Base-by-base conservation (phyloP, 495 filamentous ascomycete species). In the Penicillium fimorum region DNA sequence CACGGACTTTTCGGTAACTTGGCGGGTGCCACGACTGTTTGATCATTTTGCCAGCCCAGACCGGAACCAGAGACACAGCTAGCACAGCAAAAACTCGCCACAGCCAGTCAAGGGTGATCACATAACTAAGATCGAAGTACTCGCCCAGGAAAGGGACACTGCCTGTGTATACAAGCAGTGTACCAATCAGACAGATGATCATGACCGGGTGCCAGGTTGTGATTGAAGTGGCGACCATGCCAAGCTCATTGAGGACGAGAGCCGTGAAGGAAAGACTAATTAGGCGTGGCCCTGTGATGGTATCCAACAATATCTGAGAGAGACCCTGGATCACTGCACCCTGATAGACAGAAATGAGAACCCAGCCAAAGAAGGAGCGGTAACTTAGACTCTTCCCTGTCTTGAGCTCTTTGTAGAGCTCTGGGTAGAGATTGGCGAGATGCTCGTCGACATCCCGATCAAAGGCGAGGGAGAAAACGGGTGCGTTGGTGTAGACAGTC, bases 151-250 rank as follows among this genome's bases (percentile, higher is more conserved):
- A 93, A 15, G 95, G 95, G 25, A 99, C 77, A 53, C 84, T 90
- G 12, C 83, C 90, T 7, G 95, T 77, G 65, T 91, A 99, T 37
- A 92, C 57, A 30, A 88, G 57, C 18, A 87, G 83, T 0, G 95
- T 99, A 2, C 91, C 92, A 3, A 96, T 56, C 49, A 97, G 82
- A 42, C 81, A 84, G 56, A 92, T 72, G 37, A 95, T 85, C 94
- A 97, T 99, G 56, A 96, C 81, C 43, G 86, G 85, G 67, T 99
- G 95, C 95, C 95, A 97, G 7, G 95, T 99, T 10, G 91, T 96
- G 62, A 99, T 87, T 62, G 96, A 90, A 41, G 93, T 86, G 5
- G 92, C 92, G 11, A 97, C 94, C 95, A 99, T 99, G 46, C 93
- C 80, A 50, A 99, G 79, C 68, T 99, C 95, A 67, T 97, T 97